Evolutionary conservation across 495 filamentous ascomycete genomes (phyloP), one percentile per base, ranked within the genome.

Genomic region (Podospora bellae-mahoneyi): DNA sequence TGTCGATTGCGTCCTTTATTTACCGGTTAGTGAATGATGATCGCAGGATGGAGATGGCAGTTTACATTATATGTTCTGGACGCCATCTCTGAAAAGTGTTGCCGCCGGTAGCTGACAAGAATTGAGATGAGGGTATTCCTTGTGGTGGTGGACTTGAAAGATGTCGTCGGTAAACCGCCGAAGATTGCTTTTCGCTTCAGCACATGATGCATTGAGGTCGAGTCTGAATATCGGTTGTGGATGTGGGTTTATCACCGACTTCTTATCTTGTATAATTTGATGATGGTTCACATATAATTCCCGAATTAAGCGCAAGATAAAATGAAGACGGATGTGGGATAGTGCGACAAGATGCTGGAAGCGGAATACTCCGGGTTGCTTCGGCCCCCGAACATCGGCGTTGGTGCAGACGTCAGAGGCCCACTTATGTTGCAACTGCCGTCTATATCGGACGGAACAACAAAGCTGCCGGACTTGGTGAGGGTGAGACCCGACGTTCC

Each of bases 1-100:
- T 86, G 64, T 89, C 82, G 67, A 99, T 87, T 19, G 95, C 95
- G 80, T 92, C 92, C 88, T 92, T 62, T 67, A 56, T 20, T 59
- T 15, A 60, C 34, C 28, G 13, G 44, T 63, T 1, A 44, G 15
- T 39, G 18, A 60, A 16, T 19, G 7, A 15, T 26, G 5, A n/a
- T 54, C 16, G 27, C 10, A 34, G 18, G 18, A 23, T n/a, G 54
- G 20, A 23, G 16, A n/a, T 3, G 30, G 15, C 32, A 16, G 5
- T 65, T 65, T 66, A 72, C 73, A 68, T 71, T 76, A 68, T 76
- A 75, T 10, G 68, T 69, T 28, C 73, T 19, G 5, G 69, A 64
- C 60, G 73, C 64, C 74, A 70, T 70, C 2, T 48, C 65, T 19
- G 9, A 48, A 48, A 48, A 16, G 39, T 48, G 39, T 48, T 10